Conservation (phyloP, 2,329 filamentous ascomycete species). For the Nigrospora osmanthi region DNA sequence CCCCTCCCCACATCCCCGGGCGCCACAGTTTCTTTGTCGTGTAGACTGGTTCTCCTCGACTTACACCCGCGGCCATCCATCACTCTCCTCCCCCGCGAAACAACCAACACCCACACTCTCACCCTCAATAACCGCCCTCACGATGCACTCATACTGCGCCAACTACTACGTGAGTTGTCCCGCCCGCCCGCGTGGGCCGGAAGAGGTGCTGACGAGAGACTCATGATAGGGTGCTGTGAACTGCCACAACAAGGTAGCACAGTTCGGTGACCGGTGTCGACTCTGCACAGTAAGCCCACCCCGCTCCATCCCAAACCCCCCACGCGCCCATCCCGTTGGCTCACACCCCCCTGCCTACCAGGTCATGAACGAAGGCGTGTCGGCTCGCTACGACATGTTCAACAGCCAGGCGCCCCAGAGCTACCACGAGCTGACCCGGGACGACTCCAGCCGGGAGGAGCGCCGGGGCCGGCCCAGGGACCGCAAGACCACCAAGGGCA, state of each 20-base stretch:
- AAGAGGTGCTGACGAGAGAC: not conserved
- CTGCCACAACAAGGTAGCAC: constrained; percentile 19
- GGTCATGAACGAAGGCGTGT: constrained; percentile 17
- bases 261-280: constrained; percentile 19
- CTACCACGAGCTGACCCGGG: constrained; percentile 3
- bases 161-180: constrained; percentile 18
- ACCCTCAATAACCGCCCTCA: constrained; percentile 1
- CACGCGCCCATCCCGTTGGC: not conserved
- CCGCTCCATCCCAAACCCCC: not conserved
- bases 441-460: constrained; percentile 6
- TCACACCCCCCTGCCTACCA: not conserved
- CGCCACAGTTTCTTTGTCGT: too few species aligned
- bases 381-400: constrained; percentile 8
- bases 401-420: not conserved
- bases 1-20: too few species aligned
- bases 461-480: constrained; percentile 4
- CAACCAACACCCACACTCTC: too few species aligned
- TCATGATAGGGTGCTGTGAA: constrained; percentile 13
- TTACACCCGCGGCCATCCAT: too few species aligned
- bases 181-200: not conserved
- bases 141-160: constrained; percentile 19
- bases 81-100: too few species aligned
- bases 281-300: constrained; percentile 14
- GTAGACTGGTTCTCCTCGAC: too few species aligned
- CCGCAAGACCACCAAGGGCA: constrained; percentile 1